Base-by-base conservation (phyloP, 805 yeast genomes). In the Tetrapisispora fleetii region DNA sequence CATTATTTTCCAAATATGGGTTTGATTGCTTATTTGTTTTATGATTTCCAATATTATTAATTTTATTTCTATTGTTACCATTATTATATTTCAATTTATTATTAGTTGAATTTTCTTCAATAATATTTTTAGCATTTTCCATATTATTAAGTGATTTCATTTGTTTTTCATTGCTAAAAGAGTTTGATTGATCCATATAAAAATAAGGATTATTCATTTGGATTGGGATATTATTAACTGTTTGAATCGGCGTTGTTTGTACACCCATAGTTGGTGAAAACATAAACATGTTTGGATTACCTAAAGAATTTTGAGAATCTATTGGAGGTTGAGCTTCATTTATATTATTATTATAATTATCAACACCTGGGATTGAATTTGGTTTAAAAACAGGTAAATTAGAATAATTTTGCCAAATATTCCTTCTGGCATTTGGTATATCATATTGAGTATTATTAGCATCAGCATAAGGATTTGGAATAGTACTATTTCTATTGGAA, bases 341-440 rank as follows among this genome's bases (percentile, higher is more conserved):
- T 39, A 24, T 33, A 43, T 43, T 21, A 36, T 41, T 27, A 14
- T 30, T 45, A 9, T 27, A 21, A 32, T 33, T 38, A 42, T 47
- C 48, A 22, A 35, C 35, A 24, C 45, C 42, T 14, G 27, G 38
- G n/a, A 48, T 43, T n/a, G 37, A 33, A 32, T 41, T 35, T 28
- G 65, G 67, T 47, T 56, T 56, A 35, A 63, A 63, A 11, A 60
- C 53, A 9, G 64, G 64, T 2, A 59, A 60, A 22, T 50, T 48
- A 3, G 63, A 62, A 4, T 54, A 59, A 27, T 51, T 46, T 6
- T 61, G 59, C 11, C 66, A 62, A 30, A 60, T 57, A 36, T 54
- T 57, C 33, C 52, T 52, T 24, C 43, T 35, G 2, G 30, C 37
- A 19, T 43, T 32, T 30, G 17, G 44, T 4, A 35, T 28, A 32